Percentiles rank a stretch among this genome's conserved stretches.
Evolutionary conservation across 257 asterid species (phyloP).

Genomic region (Paraleonurus japonicus): DNA sequence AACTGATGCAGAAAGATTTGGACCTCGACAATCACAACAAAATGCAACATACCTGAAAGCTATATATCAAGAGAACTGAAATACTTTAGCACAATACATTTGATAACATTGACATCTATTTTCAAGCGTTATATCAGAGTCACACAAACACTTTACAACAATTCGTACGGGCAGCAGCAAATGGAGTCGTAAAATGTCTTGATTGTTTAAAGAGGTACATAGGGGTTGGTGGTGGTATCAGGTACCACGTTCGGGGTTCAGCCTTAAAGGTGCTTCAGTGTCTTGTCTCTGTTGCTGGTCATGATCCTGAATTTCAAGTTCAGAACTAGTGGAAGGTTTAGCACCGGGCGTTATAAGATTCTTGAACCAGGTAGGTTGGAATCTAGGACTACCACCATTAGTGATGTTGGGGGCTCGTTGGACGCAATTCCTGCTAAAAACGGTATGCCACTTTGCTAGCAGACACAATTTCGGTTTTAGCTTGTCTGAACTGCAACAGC

Average conservation of each 20-base stretch:
- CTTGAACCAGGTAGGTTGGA: constrained; percentile 74
- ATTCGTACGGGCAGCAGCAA: neutral
- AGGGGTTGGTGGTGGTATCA: constrained; percentile 1
- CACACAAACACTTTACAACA: constrained; percentile 30
- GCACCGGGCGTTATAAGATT: constrained; percentile 50
- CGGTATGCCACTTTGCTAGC: constrained; percentile 88
- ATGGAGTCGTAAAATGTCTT: constrained; percentile 14
- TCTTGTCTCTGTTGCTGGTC: constrained; percentile 40
- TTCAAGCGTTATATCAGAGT: constrained; percentile 14
- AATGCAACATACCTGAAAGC: neutral
- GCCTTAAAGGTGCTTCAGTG: constrained; percentile 42
- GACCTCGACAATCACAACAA: neutral
- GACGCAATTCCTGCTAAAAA: constrained; percentile 66
- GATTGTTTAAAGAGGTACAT: neutral
- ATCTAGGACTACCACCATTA: constrained; percentile 49
- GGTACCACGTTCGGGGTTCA: constrained; percentile 23
- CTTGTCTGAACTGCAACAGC: constrained; percentile 71
- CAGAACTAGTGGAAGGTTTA: constrained; percentile 64
- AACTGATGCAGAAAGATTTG: neutral
- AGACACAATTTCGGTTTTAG: constrained; percentile 75
- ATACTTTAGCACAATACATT: neutral
- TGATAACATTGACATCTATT: constrained; percentile 18
- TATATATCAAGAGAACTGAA: neutral
- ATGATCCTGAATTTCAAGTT: constrained; percentile 37
- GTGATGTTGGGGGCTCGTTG: constrained; percentile 53